These are phyloP conservation scores for Ustilago crameri DNA, from an alignment of 1,284 basidiomycete species.

Conservation along the genomic window DNA sequence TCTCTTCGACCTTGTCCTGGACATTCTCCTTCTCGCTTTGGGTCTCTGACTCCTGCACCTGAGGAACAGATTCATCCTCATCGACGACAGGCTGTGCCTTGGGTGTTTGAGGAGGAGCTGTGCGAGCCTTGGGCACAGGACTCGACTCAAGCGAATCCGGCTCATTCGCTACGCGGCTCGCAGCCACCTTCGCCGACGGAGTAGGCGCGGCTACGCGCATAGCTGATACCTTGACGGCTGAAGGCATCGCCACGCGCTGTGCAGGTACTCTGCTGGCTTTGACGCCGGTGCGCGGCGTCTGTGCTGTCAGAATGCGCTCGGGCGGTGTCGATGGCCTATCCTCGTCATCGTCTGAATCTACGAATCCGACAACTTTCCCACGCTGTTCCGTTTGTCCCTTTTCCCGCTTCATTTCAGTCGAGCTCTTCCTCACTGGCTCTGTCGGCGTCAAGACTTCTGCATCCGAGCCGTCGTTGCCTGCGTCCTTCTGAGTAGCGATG, in stretches of 20 bases:
- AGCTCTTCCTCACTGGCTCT: background rate
- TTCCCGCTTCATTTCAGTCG: background rate
- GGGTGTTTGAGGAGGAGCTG: conserved; percentile 5
- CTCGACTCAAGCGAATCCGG: conserved; percentile 13
- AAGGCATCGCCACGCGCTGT: conserved; percentile 22
- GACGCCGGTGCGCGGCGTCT: conserved; percentile 28
- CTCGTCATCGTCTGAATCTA: conserved; percentile 2
- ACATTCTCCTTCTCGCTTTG: background rate
- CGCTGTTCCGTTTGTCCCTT: background rate
- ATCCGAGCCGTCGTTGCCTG: background rate
- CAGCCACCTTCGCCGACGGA: conserved; percentile 32
- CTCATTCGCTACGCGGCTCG: conserved; percentile 3
- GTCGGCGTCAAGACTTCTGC: background rate
- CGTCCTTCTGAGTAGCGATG: conserved; percentile 14
- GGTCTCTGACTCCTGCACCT: background rate
- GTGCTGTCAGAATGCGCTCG: conserved; percentile 13
- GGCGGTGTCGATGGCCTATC: conserved; percentile 15
- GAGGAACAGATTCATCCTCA: background rate
- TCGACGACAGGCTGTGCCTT: background rate
- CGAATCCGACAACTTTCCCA: background rate
- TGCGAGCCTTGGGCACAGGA: conserved; percentile 12
- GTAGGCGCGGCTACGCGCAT: conserved; percentile 28
- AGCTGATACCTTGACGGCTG: conserved; percentile 32
- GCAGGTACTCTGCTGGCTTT: conserved; percentile 40
- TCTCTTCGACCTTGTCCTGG: conserved; percentile 1